A percentile compares a stretch with the other conserved stretches of the same genome.
These are phyloP conservation scores for Podaxis pistillaris DNA, from an alignment of 768 basidiomycete species.

Conservation along the genomic window DNA sequence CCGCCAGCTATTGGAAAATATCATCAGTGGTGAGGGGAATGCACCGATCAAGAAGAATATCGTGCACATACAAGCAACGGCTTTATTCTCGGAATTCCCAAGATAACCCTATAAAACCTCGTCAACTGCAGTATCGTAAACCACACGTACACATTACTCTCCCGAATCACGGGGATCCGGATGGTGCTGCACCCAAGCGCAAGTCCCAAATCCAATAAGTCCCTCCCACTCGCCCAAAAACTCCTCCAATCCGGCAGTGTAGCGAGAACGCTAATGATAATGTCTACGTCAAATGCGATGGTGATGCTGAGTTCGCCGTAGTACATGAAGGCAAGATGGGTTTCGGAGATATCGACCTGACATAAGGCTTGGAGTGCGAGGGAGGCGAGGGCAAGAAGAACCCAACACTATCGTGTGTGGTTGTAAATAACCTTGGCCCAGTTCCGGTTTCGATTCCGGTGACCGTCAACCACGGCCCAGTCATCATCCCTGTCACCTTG, in stretches of 20 bases:
- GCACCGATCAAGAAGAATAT: background rate
- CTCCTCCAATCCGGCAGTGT: conserved; percentile 79
- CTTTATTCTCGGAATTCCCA: conserved; percentile 88
- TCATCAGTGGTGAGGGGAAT: background rate
- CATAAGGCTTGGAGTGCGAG: conserved; percentile 72
- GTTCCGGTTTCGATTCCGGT: conserved; percentile 34
- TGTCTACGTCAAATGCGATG: conserved; percentile 85
- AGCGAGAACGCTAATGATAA: conserved; percentile 68
- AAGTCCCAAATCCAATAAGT: conserved; percentile 75
- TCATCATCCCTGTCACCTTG: conserved; percentile 63
- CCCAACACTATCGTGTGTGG: conserved; percentile 70
- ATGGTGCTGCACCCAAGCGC: conserved; percentile 77
- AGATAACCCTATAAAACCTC: conserved; percentile 89
- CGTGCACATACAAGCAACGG: conserved; percentile 62
- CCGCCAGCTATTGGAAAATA: conserved; percentile 54
- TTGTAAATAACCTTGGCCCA: conserved; percentile 53
- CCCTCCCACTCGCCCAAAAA: conserved; percentile 65
- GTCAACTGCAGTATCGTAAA: conserved; percentile 83
- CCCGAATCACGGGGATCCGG: conserved; percentile 76
- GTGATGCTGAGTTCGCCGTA: conserved; percentile 77
- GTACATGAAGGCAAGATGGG: conserved; percentile 51
- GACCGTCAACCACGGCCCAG: conserved; percentile 52
- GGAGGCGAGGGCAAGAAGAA: conserved; percentile 68
- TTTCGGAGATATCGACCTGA: conserved; percentile 44
- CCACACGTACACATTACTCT: conserved; percentile 76